Evolutionary conservation across 2,329 filamentous ascomycete species (phyloP), one percentile per base, ranked within the genome.

Genomic region (Chaetomium olivaceum): DNA sequence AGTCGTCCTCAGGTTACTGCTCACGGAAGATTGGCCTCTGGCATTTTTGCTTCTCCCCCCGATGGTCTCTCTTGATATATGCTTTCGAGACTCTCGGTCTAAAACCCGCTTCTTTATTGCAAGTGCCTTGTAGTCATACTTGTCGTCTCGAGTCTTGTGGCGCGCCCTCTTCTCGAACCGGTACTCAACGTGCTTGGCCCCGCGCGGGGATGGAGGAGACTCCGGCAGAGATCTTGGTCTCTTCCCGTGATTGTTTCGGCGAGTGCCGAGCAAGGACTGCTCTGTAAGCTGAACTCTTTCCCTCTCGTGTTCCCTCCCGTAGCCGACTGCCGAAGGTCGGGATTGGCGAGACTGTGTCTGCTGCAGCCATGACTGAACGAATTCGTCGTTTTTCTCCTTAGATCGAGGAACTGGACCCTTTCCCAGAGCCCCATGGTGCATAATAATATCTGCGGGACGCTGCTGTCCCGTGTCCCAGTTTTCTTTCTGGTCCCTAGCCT

Each of bases 91-190:
- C 5, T 48, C 46, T 16, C 46, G 14, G 12, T 56, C 62, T 46
- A 16, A 46, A 7, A 33, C 33, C 11, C 46, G 56, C 39, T 58
- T 61, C 4, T 36, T 29, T 14, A 11, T 61, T 7, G 5, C 27
- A 3, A 39, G 29, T 2, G 36, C 8, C 29, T 67, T 68, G 48
- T 68, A 66, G 2, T 69, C 81, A 71, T 89, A 89, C 39, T 80
- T 83, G 70, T 86, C 82, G 27, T 80, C 76, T 59, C 80, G 82
- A 19, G 85, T 88, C 74, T 84, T 90, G 68, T 82, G 78, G 36
- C 88, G 81, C 21, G 81, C 75, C 55, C 78, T 78, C 70, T 80
- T 86, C 62, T 85, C 80, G 63, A 82, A 87, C 16, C 69, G 62
- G 48, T 61, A 8, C 11, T 62, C 62, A 50, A 14, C 39, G 54